Evolutionary conservation across 495 filamentous ascomycete genomes (phyloP), one percentile per base, ranked within the genome.

Genomic region (Hypoxylon crocopeplum): DNA sequence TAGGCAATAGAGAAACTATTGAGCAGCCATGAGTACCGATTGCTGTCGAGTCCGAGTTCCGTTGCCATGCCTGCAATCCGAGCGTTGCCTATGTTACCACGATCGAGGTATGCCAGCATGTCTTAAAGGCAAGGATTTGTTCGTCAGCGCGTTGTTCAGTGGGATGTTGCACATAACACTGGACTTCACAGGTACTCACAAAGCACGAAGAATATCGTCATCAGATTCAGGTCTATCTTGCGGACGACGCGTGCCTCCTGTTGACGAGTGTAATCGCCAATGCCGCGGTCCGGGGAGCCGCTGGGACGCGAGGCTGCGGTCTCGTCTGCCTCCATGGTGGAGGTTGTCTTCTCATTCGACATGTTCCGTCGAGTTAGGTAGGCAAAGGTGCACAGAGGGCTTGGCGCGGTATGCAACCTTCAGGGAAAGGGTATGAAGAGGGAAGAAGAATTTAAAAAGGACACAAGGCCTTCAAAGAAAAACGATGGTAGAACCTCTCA

Each of bases 1-100:
- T 83, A 83, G 4, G 78, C 64, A 22, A 83, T 86, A 64, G 90
- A 90, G 68, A 90, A 92, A 33, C 88, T 85, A 0, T 86, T 90
- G 25, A 90, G 67, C 10, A 91, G 75, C 88, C 88, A 92, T 46
- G 56, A 64, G 41, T 70, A 75, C n/a, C 62, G 34, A 8, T 52
- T 37, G 24, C 60, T 63, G 19, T 44, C 49, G 40, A 75, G 50
- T 17, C 68, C n/a, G 7, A 77, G 46, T 3, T 74, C 74, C 11
- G 53, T 46, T 7, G 61, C 61, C 60, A 78, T 64, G 15, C 71
- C 69, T 6, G 72, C 73, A 42, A 78, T 68, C 32, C 64, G 71
- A 2, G 76, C 77, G 57, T 79, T 79, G 15, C 75, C 77, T 16
- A 79, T 76, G 60, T 79, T 78, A 20, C 67, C 62, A 1, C 77